phyloP scores from a whole-genome alignment of 2,329 filamentous ascomycete species.

The Coleophoma cylindrospora region DNA sequence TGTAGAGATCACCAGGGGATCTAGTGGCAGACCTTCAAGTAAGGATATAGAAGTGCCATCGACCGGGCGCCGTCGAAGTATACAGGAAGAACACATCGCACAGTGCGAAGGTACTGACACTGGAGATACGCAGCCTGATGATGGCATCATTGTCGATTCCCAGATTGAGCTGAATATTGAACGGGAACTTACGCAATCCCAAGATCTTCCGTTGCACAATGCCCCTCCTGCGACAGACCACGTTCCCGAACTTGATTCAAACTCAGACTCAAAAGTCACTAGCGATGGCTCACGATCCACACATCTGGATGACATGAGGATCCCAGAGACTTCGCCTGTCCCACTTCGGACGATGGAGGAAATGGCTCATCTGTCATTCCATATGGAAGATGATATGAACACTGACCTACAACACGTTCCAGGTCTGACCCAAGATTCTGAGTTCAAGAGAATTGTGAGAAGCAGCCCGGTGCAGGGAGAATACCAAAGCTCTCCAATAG shows the following conservation, averaged over 20 bases:
- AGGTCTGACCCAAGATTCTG: conserved; percentile 22
- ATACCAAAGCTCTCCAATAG: too few species aligned
- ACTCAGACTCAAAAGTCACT: background rate
- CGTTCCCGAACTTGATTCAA: background rate
- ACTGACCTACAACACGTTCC: conserved; percentile 14
- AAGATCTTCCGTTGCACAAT: background rate
- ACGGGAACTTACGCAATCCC: background rate
- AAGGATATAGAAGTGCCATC: conserved; percentile 16
- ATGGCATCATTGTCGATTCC: conserved; percentile 22
- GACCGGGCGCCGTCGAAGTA: conserved; percentile 15
- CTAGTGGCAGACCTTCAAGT: background rate
- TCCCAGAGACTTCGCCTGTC: conserved; percentile 27
- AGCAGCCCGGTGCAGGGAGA: background rate
- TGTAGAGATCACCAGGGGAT: conserved; percentile 4
- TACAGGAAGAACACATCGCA: conserved; percentile 20
- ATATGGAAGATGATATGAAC: conserved; percentile 3
- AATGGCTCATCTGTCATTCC: conserved; percentile 19
- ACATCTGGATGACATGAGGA: conserved; percentile 8
- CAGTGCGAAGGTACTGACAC: conserved; percentile 20
- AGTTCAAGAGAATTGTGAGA: conserved; percentile 13
- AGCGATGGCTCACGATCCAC: background rate
- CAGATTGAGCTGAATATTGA: conserved; percentile 6
- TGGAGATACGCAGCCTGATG: conserved; percentile 17
- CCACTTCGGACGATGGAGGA: conserved; percentile 19
- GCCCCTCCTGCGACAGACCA: background rate